phyloP scores from a whole-genome alignment of 306 rosid genomes.

The Alnus rubra region DNA sequence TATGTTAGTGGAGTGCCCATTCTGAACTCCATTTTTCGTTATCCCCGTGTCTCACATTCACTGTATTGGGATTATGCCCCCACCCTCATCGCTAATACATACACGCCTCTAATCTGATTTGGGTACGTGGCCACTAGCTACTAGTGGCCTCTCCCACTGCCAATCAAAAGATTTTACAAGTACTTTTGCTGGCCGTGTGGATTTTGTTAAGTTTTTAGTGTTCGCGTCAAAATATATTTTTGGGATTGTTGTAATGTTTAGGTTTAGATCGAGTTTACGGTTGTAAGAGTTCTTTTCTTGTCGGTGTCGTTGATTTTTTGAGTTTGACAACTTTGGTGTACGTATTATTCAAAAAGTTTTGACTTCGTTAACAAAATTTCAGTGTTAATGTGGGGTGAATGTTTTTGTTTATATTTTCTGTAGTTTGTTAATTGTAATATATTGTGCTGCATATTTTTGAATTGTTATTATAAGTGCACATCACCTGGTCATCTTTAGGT shows the following conservation, averaged over 20 bases:
- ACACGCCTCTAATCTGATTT: background rate
- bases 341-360: too few relatives aligned
- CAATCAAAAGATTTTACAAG: background rate
- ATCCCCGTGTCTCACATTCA: constrained; percentile 21
- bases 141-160: background rate
- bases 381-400: too few relatives aligned
- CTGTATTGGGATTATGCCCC: background rate
- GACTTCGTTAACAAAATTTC: too few relatives aligned
- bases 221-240: background rate
- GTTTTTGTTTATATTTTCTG: too few relatives aligned
- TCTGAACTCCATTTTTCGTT: constrained; percentile 26
- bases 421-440: too few relatives aligned
- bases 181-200: background rate
- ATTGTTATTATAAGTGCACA: too few relatives aligned
- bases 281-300: too few relatives aligned
- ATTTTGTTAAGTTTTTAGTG: background rate
- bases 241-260: background rate
- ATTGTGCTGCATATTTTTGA: too few relatives aligned
- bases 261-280: too few relatives aligned
- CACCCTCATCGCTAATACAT: background rate
- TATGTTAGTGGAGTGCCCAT: constrained; percentile 44
- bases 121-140: background rate
- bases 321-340: too few relatives aligned
- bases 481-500: too few relatives aligned
- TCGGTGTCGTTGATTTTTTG: too few relatives aligned